phyloP scores from a whole-genome alignment of 2,329 filamentous ascomycete species.

The Madurella mycetomatis region DNA sequence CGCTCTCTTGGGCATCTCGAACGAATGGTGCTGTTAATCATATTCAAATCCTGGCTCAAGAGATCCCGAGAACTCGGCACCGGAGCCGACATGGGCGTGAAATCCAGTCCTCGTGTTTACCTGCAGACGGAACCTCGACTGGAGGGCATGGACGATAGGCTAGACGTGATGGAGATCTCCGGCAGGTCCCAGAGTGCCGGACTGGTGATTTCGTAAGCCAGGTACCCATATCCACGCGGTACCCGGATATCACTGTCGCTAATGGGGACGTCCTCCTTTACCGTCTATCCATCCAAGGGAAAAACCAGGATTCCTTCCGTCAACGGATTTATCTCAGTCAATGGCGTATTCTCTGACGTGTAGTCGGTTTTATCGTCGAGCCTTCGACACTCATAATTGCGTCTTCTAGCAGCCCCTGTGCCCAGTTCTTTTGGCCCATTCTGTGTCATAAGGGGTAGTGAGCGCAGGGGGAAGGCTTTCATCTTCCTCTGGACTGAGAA shows the following conservation, averaged over 20 bases:
- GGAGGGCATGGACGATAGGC: slow-evolving; percentile 4
- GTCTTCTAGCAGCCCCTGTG: neutral
- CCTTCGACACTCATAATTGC: slow-evolving; percentile 9
- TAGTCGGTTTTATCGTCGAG: neutral
- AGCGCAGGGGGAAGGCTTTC: neutral
- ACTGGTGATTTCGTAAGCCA: slow-evolving; percentile 7
- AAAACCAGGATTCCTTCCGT: neutral
- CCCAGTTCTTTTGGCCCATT: neutral
- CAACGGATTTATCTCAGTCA: neutral
- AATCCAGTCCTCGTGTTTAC: slow-evolving; percentile 10
- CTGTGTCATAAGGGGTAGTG: neutral
- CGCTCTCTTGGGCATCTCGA: slow-evolving; percentile 6
- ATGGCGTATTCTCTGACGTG: neutral
- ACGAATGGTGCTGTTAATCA: neutral
- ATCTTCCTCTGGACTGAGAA: neutral
- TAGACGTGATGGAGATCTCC: slow-evolving; percentile 9
- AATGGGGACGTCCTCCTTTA: slow-evolving; percentile 2
- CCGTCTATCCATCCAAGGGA: neutral
- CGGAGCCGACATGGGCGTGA: slow-evolving; percentile 15
- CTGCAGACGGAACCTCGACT: slow-evolving; percentile 4
- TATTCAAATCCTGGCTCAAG: neutral
- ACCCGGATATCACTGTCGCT: neutral
- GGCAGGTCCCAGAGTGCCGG: slow-evolving; percentile 16
- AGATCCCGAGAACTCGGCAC: neutral
- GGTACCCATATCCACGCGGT: neutral